Evolutionary conservation across 2,329 filamentous ascomycete species (phyloP), one percentile per base, ranked within the genome.

Genomic region (Fusarium neocosmosporiellum): DNA sequence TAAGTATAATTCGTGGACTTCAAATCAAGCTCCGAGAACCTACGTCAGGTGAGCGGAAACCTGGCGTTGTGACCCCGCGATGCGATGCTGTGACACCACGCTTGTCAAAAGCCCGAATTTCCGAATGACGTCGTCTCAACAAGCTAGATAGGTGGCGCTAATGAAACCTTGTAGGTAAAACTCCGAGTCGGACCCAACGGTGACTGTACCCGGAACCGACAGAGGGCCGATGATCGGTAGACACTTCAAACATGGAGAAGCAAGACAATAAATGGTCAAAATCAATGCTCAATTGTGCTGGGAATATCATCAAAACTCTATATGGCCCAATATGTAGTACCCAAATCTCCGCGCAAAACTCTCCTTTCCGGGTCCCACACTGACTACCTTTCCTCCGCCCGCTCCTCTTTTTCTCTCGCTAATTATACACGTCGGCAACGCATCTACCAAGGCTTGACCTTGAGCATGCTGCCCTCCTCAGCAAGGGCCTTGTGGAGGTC

Each of bases 401-500:
- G 34, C 54, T 14, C 37, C 37, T 48, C 39, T 48, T 29, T 37
- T 58, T 59, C 43, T 48, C 53, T 54, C 41, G 59, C 33, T 68
- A 57, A 11, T 70, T 67, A 63, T 61, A 67, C 46, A 58, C 7
- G 37, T 29, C 24, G 7, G 5, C 2, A 11, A 9, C 54, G 13
- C 54, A 31, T 70, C 74, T 81, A 84, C 91, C 92, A 94, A 72
- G 85, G 89, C 77, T 88, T 87, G 73, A 95, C 88, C 91, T 95
- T 95, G 71, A 84, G 84, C 94, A 97, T 97, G 76, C 93, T 96
- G 27, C 94, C 94, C 81, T 96, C 89, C 85, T 95, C 92, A 66
- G 90, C 85, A 68, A 97, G 83, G 72, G 94, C 93, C 87, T 92
- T 92, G 84, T 97, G 95, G 91, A 97, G 93, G 82, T 97, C 94